A percentile compares a stretch with the other conserved stretches of the same genome.
Evolutionary conservation across 2,329 filamentous ascomycete genomes (phyloP).

Genomic region (Penicillium sp.): DNA sequence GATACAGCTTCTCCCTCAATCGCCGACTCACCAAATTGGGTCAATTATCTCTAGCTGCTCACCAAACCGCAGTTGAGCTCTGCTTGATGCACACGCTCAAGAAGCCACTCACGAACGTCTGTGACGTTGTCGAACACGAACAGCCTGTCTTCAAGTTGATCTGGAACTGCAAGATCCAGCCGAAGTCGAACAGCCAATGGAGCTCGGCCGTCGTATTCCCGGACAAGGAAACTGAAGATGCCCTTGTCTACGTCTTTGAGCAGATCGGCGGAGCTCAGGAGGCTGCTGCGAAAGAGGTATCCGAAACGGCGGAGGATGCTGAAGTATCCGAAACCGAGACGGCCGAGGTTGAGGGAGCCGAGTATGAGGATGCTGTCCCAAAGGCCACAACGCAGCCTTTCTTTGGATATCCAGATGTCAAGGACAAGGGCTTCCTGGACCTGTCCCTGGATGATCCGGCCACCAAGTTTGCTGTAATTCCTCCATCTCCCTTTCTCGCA

Average conservation of each 20-base stretch:
- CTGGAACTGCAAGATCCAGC: slow-evolving; percentile 37
- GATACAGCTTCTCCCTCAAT: slow-evolving; percentile 41
- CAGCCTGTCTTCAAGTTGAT: slow-evolving; percentile 38
- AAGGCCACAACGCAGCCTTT: slow-evolving; percentile 24
- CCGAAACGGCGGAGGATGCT: slow-evolving; percentile 17
- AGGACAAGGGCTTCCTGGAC: slow-evolving; percentile 61
- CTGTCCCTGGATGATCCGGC: slow-evolving; percentile 61
- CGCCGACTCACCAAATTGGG: slow-evolving; percentile 41
- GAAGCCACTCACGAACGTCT: slow-evolving; percentile 41
- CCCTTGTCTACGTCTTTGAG: slow-evolving; percentile 42
- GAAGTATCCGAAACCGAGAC: slow-evolving; percentile 14
- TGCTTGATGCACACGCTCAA: slow-evolving; percentile 54
- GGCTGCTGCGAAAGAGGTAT: slow-evolving; percentile 16
- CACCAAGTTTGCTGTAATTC: slow-evolving; percentile 74
- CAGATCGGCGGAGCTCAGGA: slow-evolving; percentile 37
- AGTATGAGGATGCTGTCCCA: slow-evolving; percentile 29
- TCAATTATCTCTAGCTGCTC: slow-evolving; percentile 51
- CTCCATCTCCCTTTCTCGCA: slow-evolving; percentile 11
- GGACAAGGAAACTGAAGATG: slow-evolving; percentile 34
- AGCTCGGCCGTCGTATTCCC: slow-evolving; percentile 38
- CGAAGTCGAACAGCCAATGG: slow-evolving; percentile 29
- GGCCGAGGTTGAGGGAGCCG: slow-evolving; percentile 8
- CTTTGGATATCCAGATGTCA: slow-evolving; percentile 31
- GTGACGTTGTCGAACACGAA: slow-evolving; percentile 38
- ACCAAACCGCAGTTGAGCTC: slow-evolving; percentile 62